phyloP scores from a whole-genome alignment of 2,329 filamentous ascomycete species.

The Penicillium palitans region DNA sequence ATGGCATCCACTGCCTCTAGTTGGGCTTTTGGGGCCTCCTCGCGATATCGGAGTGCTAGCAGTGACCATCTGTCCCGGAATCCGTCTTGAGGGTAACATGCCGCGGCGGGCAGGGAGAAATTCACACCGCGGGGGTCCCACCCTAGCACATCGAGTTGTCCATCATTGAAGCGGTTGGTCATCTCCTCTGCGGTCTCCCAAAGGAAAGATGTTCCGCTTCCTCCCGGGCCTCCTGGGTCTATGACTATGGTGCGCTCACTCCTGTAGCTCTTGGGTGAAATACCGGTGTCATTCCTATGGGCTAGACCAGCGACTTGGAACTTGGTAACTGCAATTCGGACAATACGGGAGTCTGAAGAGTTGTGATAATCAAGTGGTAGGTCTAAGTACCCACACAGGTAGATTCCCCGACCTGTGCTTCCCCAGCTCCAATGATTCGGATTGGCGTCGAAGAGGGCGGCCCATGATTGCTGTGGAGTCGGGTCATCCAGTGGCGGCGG shows the following conservation, averaged over 20 bases:
- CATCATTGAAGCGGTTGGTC: constrained; percentile 18
- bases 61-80: constrained; percentile 18
- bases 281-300: background rate
- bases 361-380: constrained; percentile 21
- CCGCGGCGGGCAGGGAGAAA: constrained; percentile 13
- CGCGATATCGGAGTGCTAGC: constrained; percentile 13
- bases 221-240: constrained; percentile 19
- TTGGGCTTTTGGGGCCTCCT: constrained; percentile 12
- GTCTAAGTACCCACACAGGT: constrained; percentile 21
- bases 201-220: constrained; percentile 15
- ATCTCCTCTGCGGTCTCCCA: constrained; percentile 17
- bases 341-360: constrained; percentile 15
- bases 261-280: constrained; percentile 1
- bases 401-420: constrained; percentile 14
- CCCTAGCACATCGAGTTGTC: constrained; percentile 16
- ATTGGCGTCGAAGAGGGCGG: constrained; percentile 11
- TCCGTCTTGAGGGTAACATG: constrained; percentile 16
- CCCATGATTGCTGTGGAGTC: constrained; percentile 15
- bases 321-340: constrained; percentile 19
- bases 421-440: constrained; percentile 20
- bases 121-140: constrained; percentile 24
- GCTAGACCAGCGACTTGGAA: constrained; percentile 18
- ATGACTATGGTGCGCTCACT: constrained; percentile 21
- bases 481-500: constrained; percentile 13
- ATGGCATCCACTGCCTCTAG: constrained; percentile 16